Base-by-base conservation (phyloP, 2,329 filamentous ascomycete genomes). In the Myriosclerotinia scirpicola region DNA sequence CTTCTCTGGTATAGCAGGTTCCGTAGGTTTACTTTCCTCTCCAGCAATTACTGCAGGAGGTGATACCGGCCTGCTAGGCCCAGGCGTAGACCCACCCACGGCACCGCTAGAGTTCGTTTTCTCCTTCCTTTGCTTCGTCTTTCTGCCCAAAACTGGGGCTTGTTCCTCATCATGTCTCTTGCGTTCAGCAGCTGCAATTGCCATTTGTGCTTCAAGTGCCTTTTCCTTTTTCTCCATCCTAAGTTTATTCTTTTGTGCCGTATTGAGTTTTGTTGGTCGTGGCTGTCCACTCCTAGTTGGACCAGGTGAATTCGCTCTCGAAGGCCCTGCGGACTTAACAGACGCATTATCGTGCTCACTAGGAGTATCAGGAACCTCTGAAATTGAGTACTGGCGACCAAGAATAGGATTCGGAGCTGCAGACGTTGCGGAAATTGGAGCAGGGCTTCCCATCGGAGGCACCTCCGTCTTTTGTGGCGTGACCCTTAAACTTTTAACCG, bases 51-150 rank as follows among this genome's bases (percentile, higher is more conserved):
- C 67, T 20, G 62, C 60, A 22, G 64, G 68, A 54, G 74, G 72
- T 36, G 76, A 72, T 52, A 69, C 59, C 34, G 76, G 73, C 54
- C 71, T 69, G 58, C 73, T 75, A 52, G 65, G 67, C 38, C 61
- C 69, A 26, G 75, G 73, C 14, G 74, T 75, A 61, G 74, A 73
- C 20, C 67, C 72, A 59, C 71, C 70, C 48, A 69, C 67, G 46
- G 70, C 69, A 56, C 68, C 75, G 72, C 78, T 79, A 1, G 74
- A 68, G 8, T n/a, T 63, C 8, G 71, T 73, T 73, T 86, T 88
- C 72, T 90, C 87, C 78, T 92, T 94, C 81, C 91, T 93, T 76
- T 91, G 86, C 79, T 94, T 95, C 82, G 92, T 94, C 81, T 93
- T 93, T 63, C 91, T 86, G 44, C 90, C 90, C 59, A 92, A 77